These are phyloP conservation scores for Ramichloridium luteum DNA, from an alignment of 2,329 filamentous ascomycete genomes.

Conservation along the genomic window DNA sequence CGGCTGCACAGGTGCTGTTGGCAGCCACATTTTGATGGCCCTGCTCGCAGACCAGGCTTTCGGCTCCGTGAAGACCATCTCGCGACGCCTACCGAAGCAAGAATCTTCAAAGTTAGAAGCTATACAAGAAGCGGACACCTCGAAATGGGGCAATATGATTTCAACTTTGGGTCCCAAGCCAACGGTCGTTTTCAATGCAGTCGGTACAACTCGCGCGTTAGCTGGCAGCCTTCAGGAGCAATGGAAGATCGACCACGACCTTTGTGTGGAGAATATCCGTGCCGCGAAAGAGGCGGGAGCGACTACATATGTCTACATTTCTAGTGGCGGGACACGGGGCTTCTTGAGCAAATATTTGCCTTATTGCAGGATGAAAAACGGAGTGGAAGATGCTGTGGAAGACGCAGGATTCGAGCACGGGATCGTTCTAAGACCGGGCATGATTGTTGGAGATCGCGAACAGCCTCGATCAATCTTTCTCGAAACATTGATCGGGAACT, in stretches of 20 bases:
- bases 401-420: conserved; percentile 26
- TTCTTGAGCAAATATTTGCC: conserved; percentile 21
- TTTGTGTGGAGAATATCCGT: conserved; percentile 25
- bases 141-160: conserved; percentile 9
- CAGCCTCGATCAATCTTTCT: conserved; percentile 8
- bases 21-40: conserved; percentile 11
- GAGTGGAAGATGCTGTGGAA: conserved; percentile 26
- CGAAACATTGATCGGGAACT: conserved; percentile 14
- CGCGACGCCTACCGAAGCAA: conserved; percentile 7
- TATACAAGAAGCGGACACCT: conserved; percentile 9
- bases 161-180: conserved; percentile 7
- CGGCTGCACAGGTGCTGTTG: conserved; percentile 14
- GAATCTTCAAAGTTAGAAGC: conserved; percentile 9
- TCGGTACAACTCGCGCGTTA: conserved; percentile 25
- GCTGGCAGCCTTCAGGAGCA: conserved; percentile 26
- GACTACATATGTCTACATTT: conserved; percentile 27
- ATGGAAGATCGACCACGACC: conserved; percentile 29
- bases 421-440: conserved; percentile 26
- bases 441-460: conserved; percentile 22
- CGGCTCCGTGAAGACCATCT: conserved; percentile 11
- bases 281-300: conserved; percentile 27
- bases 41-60: conserved; percentile 6
- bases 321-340: conserved; percentile 24
- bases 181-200: conserved; percentile 15
- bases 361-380: conserved; percentile 28